These are phyloP conservation scores for Aspergillus nomiae DNA, from an alignment of 2,329 filamentous ascomycete species.

Conservation along the genomic window DNA sequence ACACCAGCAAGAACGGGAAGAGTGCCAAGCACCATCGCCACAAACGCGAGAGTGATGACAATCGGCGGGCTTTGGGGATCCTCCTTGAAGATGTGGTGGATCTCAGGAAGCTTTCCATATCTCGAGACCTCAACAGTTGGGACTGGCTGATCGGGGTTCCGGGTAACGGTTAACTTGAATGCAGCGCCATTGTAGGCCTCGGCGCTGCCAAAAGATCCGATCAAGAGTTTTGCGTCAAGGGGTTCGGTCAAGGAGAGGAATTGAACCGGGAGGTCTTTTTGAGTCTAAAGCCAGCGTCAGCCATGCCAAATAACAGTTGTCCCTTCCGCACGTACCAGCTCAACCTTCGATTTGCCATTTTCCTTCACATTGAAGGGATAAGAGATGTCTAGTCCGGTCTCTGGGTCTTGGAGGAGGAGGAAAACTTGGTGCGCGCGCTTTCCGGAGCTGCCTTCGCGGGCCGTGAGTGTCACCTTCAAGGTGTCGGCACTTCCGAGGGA, in stretches of 20 bases:
- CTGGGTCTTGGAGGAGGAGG: slow-evolving; percentile 74
- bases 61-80: slow-evolving; percentile 80
- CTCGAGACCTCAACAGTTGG: slow-evolving; percentile 69
- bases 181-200: slow-evolving; percentile 66
- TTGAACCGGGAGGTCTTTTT: slow-evolving; percentile 85
- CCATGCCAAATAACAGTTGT: not conserved
- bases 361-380: slow-evolving; percentile 84
- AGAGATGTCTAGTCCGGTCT: slow-evolving; percentile 79
- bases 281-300: slow-evolving; percentile 58
- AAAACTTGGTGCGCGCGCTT: slow-evolving; percentile 95
- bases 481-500: slow-evolving; percentile 68
- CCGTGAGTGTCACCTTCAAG: slow-evolving; percentile 79
- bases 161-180: slow-evolving; percentile 71
- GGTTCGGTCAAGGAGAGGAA: slow-evolving; percentile 69
- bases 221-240: slow-evolving; percentile 76
- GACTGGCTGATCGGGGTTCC: slow-evolving; percentile 63
- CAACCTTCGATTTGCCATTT: slow-evolving; percentile 79
- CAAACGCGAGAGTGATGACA: slow-evolving; percentile 77
- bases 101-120: slow-evolving; percentile 81
- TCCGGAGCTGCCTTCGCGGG: slow-evolving; percentile 73
- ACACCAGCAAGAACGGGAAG: slow-evolving; percentile 72
- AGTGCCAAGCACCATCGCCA: slow-evolving; percentile 69
- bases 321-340: slow-evolving; percentile 66
- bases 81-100: slow-evolving; percentile 84
- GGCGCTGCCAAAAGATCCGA: slow-evolving; percentile 82